Evolutionary conservation across 2,329 filamentous ascomycete genomes (phyloP).

Genomic region (Cordyceps militaris): DNA sequence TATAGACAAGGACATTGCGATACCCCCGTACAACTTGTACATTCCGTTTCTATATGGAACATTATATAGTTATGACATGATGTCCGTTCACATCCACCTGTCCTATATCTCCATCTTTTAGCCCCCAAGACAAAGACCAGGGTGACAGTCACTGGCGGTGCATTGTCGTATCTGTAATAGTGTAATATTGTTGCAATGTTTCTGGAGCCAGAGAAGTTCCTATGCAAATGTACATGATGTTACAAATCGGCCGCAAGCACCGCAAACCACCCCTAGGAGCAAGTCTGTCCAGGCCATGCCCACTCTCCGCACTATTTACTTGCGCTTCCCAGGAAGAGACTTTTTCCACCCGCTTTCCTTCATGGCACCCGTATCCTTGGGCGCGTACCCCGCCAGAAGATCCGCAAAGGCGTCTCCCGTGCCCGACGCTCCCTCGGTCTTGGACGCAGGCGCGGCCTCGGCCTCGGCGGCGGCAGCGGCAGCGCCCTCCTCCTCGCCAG

Average conservation of each 20-base stretch:
- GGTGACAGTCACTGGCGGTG: no score
- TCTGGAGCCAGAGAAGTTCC: not conserved
- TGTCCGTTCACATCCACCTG: not conserved
- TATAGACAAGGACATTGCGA: not conserved
- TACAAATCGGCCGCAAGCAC: not conserved
- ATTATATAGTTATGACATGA: not conserved
- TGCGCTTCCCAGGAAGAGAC: slow-evolving; percentile 28
- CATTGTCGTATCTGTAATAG: no score
- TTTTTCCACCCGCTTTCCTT: slow-evolving; percentile 34
- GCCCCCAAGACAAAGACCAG: no score
- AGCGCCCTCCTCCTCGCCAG: slow-evolving; percentile 22
- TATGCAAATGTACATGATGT: slow-evolving; percentile 8
- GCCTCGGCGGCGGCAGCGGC: no score
- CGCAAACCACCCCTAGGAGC: not conserved
- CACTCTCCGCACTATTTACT: slow-evolving; percentile 28
- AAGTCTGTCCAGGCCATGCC: not conserved
- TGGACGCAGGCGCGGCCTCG: slow-evolving; percentile 22
- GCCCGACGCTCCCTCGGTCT: slow-evolving; percentile 18
- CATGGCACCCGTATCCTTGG: slow-evolving; percentile 29
- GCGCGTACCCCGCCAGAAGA: slow-evolving; percentile 44
- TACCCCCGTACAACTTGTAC: not conserved
- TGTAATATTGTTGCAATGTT: no score
- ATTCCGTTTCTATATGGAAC: not conserved
- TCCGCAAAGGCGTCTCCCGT: slow-evolving; percentile 35
- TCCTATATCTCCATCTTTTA: not conserved